Base-by-base conservation (phyloP, 306 rosid species). In the Inga leiocalycina region DNA sequence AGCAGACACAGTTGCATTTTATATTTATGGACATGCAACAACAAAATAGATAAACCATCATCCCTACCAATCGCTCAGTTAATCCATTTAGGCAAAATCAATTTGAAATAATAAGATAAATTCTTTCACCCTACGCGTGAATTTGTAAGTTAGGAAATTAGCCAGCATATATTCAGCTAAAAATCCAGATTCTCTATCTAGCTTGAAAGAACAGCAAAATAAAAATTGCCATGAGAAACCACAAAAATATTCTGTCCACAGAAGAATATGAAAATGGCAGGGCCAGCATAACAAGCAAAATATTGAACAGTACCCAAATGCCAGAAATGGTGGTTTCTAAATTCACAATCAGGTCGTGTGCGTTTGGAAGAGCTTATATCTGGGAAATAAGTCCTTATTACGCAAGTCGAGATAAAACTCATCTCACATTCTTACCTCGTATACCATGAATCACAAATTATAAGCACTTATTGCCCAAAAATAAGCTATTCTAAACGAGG, bases 291-390 rank as follows among this genome's bases (percentile, higher is more conserved):
- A 71, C 5, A 68, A 24, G 35, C 49, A 39, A 77, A 79, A 24
- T 57, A 14, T 15, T n/a, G 62, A 71, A 27, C 78, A 80, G 37
- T 13, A 67, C 30, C 30, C 79, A 82, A 75, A 62, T 71, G 34
- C 39, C 71, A 81, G 57, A 19, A 75, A 80, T 59, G 75, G 52
- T 10, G 69, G 80, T 62, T 30, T 19, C 22, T 37, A 72, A 81
- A 72, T 76, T 14, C 51, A 16, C 27, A 77, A 72, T 48, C 13
- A 72, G 82, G 75, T 69, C n/a, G n/a, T n/a, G n/a, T n/a, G n/a
- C n/a, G n/a, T n/a, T n/a, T n/a, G n/a, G n/a, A n/a, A n/a, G n/a
- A n/a, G n/a, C n/a, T n/a, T n/a, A n/a, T n/a, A n/a, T n/a, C n/a
- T n/a, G n/a, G n/a, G n/a, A n/a, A n/a, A n/a, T n/a, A n/a, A n/a